Evolutionary conservation across 805 yeast species (phyloP).

Genomic region (Candida multigemmis): DNA sequence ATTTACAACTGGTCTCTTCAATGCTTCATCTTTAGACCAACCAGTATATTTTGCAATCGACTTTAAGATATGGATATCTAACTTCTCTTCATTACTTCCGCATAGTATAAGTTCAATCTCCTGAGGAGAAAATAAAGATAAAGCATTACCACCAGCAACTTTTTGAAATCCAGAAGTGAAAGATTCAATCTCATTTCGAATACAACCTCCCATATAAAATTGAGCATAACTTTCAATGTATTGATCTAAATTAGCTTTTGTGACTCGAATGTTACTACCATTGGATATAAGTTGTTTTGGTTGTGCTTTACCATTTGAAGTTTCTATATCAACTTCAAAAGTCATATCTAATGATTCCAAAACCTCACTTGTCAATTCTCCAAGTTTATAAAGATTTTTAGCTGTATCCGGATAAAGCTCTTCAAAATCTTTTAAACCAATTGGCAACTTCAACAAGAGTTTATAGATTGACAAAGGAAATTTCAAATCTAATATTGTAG

Average conservation of each 20-base stretch:
- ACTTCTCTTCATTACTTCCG: constrained; percentile 59
- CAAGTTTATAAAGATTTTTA: constrained; percentile 20
- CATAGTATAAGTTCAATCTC: constrained; percentile 74
- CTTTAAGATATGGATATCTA: constrained; percentile 59
- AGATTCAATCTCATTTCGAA: constrained; percentile 42
- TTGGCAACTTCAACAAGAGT: constrained; percentile 48
- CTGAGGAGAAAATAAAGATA: constrained; percentile 70
- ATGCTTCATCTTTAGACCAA: constrained; percentile 37
- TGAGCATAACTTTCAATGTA: constrained; percentile 58
- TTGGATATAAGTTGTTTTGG: constrained; percentile 45
- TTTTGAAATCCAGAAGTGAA: constrained; percentile 64
- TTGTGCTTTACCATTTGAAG: constrained; percentile 33
- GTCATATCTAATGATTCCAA: constrained; percentile 37
- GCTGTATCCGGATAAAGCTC: constrained; percentile 64
- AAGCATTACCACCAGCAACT: constrained; percentile 74
- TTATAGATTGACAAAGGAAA: constrained; percentile 76
- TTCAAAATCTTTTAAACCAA: constrained; percentile 54
- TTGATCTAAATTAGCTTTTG: constrained; percentile 42
- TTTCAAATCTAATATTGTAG: constrained; percentile 72
- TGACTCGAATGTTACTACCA: constrained; percentile 53
- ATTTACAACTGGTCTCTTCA: constrained; percentile 24
- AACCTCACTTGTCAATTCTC: constrained; percentile 14
- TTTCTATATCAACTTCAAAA: constrained; percentile 56
- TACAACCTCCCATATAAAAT: constrained; percentile 50
- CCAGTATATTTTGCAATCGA: constrained; percentile 70